Base-by-base conservation (phyloP, 1,284 basidiomycete genomes). In the Amylostereum chailletii region DNA sequence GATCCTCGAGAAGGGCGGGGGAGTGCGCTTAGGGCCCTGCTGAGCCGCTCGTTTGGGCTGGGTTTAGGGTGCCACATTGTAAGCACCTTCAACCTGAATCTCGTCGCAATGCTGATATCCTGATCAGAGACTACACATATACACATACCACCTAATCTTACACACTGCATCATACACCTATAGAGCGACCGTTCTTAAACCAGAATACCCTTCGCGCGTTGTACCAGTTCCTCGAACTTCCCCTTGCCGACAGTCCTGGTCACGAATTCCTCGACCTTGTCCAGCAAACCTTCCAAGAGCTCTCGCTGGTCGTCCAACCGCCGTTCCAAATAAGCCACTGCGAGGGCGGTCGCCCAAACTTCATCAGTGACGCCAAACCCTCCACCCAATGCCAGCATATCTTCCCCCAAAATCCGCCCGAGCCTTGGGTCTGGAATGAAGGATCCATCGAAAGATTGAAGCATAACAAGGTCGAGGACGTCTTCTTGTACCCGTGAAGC, bases 1-100 rank as follows among this genome's bases (percentile, higher is more conserved):
- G n/a, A 79, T 88, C 30, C 63, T 91, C 36, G 73, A 83, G 53
- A 65, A 68, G 29, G 83, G 76, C 0, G 66, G 70, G 1, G 64
- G 58, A 33, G 71, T 90, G 38, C 65, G 74, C 5, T 65, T 86
- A 19, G 58, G 74, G 37, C 75, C 81, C 27, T 82, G 78, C 59
- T 84, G 60, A 75, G 33, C 8, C 2, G 34, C 30, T 10, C 9
- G 26, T 19, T 19, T 19, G 19, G 19, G 19, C 19, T 19, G 19
- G 19, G 19, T 19, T 19, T 19, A 19, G 19, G 19, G 19, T 19
- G 19, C 19, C 19, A 19, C 19, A 19, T 19, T 19, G 19, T 19
- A 19, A 19, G 19, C 19, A 19, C 19, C 19, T 19, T 19, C 19
- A 19, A 19, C 19, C 19, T 19, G 19, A 19, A 19, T 19, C 19